phyloP scores from a whole-genome alignment of 129 eudicot genomes.

The Heracleum sosnowskyi region DNA sequence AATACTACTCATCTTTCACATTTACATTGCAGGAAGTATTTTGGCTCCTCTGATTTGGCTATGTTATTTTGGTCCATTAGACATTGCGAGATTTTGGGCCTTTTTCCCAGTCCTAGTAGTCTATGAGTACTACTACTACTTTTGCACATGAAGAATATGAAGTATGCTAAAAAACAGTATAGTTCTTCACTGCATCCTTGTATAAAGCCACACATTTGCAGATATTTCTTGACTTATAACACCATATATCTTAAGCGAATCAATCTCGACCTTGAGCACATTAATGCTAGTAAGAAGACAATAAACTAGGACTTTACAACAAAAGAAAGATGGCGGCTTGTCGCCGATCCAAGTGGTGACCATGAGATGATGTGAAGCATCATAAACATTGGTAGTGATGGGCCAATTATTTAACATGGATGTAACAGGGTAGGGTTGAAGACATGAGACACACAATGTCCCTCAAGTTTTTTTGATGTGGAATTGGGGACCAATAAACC shows the following conservation, averaged over 20 bases:
- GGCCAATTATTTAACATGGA: constrained; percentile 9
- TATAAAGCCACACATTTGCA: background rate
- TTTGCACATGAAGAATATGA: background rate
- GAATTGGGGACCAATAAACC: constrained; percentile 17
- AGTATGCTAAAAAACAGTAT: background rate
- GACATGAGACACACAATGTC: constrained; percentile 20
- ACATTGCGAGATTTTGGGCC: background rate
- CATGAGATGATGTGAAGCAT: constrained; percentile 7
- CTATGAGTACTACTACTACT: no score
- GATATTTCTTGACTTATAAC: background rate
- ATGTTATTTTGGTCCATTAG: no score
- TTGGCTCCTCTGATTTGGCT: background rate
- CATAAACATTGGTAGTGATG: constrained; percentile 8
- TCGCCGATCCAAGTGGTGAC: constrained; percentile 7
- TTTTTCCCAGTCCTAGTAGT: background rate
- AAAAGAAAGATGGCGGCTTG: constrained; percentile 11
- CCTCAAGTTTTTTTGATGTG: background rate
- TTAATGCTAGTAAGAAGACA: background rate
- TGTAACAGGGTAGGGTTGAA: constrained; percentile 4
- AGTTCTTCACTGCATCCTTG: background rate
- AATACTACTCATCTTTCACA: no score
- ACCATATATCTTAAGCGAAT: background rate
- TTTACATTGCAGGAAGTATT: background rate
- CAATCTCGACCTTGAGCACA: constrained; percentile 1
- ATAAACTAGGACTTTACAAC: constrained; percentile 6